Percentiles rank a stretch among this genome's conserved stretches.
Evolutionary conservation across 495 filamentous ascomycete genomes (phyloP).

Genomic region (Pyrenula aspistea): DNA sequence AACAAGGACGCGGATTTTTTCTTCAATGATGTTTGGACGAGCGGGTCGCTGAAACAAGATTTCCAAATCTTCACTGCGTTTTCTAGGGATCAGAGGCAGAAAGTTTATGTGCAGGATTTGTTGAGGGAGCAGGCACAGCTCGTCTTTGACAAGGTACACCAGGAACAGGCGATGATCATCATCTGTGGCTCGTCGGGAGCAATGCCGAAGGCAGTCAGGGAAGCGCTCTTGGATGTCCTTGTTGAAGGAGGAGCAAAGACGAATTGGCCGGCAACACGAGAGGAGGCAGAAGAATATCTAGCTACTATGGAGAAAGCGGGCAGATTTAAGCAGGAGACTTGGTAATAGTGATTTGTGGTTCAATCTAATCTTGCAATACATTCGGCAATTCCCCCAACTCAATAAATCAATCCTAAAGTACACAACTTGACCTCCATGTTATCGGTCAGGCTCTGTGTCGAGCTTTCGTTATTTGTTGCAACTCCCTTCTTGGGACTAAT

Average conservation of each 20-base stretch:
- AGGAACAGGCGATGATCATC: slow-evolving; percentile 44
- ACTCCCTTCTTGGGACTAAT: too few relatives aligned
- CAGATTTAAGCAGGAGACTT: slow-evolving; percentile 70
- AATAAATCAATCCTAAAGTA: too few relatives aligned
- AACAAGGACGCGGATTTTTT: slow-evolving; percentile 64
- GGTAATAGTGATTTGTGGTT: too few relatives aligned
- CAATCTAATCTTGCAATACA: too few relatives aligned
- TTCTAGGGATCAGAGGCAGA: slow-evolving; percentile 63
- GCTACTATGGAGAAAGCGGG: slow-evolving; percentile 53
- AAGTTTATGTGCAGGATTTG: slow-evolving; percentile 83
- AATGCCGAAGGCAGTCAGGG: slow-evolving; percentile 85
- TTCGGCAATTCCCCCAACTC: too few relatives aligned
- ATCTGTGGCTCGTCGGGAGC: slow-evolving; percentile 75
- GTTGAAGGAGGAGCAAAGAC: slow-evolving; percentile 15
- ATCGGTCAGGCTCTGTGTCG: too few relatives aligned
- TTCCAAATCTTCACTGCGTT: slow-evolving; percentile 66
- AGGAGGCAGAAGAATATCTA: slow-evolving; percentile 46
- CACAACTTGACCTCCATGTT: too few relatives aligned
- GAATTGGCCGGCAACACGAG: slow-evolving; percentile 15
- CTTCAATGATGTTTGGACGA: slow-evolving; percentile 67
- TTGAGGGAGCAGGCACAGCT: slow-evolving; percentile 47
- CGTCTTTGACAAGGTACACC: slow-evolving; percentile 47
- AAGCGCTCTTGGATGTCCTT: slow-evolving; percentile 65
- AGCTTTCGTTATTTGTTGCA: too few relatives aligned
- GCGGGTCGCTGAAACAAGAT: slow-evolving; percentile 9